Evolutionary conservation across 140 eudicot genomes (phyloP).

Genomic region (Erigeron philadelphicus): DNA sequence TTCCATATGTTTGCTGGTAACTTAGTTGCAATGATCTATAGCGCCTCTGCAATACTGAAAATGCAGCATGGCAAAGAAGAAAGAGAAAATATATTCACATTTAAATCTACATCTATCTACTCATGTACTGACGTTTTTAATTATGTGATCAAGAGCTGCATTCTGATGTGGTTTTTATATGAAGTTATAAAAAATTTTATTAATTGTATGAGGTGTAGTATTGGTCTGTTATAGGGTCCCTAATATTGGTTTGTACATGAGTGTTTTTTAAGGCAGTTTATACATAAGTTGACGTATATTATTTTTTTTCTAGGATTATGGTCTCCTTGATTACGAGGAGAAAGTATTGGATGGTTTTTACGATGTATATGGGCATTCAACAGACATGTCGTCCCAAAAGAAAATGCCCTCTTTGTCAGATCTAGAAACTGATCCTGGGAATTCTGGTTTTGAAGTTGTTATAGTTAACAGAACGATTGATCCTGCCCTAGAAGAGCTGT

Average conservation of each 20-base stretch:
- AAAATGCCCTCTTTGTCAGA: slow-evolving; percentile 86
- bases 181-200: slow-evolving; percentile 12
- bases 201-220: slow-evolving; percentile 8
- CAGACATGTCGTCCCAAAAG: slow-evolving; percentile 51
- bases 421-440: slow-evolving; percentile 64
- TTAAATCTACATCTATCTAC: not conserved
- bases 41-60: not conserved
- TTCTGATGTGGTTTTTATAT: not conserved
- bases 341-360: slow-evolving; percentile 92
- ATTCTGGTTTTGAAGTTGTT: slow-evolving; percentile 69
- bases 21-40: not conserved
- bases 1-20: slow-evolving; percentile 6
- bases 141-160: slow-evolving; percentile 17
- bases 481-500: slow-evolving; percentile 77
- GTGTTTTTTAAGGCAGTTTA: not conserved
- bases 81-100: not conserved
- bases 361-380: slow-evolving; percentile 59
- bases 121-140: not conserved
- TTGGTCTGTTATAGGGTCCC: slow-evolving; percentile 7
- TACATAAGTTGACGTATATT: slow-evolving; percentile 18
- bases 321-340: slow-evolving; percentile 90
- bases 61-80: not conserved
- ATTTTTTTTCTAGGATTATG: slow-evolving; percentile 53
- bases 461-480: slow-evolving; percentile 74
- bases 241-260: slow-evolving; percentile 9